Evolutionary conservation across 176 grass and related monocot species (phyloP), one percentile per base, ranked within the genome.

Genomic region (Juncus inflexus): DNA sequence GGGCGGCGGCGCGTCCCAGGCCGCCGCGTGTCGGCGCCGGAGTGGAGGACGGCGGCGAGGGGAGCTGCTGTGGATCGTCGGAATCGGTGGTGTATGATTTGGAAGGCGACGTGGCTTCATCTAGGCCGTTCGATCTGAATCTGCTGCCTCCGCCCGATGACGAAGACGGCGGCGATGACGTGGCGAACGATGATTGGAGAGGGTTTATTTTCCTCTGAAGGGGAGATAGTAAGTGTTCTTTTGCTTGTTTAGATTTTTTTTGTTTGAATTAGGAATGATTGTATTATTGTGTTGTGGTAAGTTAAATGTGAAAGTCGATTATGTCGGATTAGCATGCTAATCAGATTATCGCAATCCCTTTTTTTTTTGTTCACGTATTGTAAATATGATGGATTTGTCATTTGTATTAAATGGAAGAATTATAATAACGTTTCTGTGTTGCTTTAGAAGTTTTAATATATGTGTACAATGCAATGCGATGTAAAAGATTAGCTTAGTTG

Each of bases 81-180:
- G 81, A 83, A 2, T 86, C 87, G 53, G 83, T 74, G 35, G 67
- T 86, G 7, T 90, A 70, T 70, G 83, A 90, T 62, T 79, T 75
- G 62, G 70, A 62, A 13, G 75, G 77, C 40, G 65, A 55, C 5
- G 79, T 79, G 35, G 87, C 81, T 37, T 79, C 72, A 28, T 73
- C 67, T 12, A 80, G 71, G 67, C 79, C 79, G 0, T 90, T 90
- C 76, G 87, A 90, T 86, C 87, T 90, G 87, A 90, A 90, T 79
- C 60, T 74, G 36, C 72, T 82, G 12, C 77, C 76, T 70, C 71
- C 78, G 15, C 58, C 59, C 1, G 67, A 70, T 2, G 59, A 68
- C 14, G 63, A 76, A 15, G 14, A 15, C 5, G 79, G 62, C 12
- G 69, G 79, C 56, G 83, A 90, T 69, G 79, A 86, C 56, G 85